Evolutionary conservation across 768 basidiomycete genomes (phyloP), one percentile per base, ranked within the genome.

Genomic region (Lyophyllum shimeji): DNA sequence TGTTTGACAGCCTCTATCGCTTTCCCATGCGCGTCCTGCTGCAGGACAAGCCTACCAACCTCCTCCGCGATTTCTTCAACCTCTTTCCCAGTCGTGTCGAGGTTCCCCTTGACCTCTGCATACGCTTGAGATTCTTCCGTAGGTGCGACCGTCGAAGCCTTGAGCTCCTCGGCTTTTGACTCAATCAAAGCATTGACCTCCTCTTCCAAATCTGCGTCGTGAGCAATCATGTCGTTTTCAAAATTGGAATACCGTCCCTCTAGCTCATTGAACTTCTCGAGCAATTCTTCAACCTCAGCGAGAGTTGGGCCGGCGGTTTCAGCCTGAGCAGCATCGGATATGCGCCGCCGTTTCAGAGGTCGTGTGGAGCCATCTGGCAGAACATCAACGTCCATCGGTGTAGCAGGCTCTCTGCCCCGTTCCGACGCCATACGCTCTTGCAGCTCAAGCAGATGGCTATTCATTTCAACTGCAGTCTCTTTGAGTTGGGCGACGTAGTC

Each of bases 301-400:
- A 40, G 42, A 18, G 49, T 52, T 13, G 58, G 55, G 13, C 48
- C 42, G 7, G 46, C 40, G 23, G 49, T 27, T 24, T 53, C 42
- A 2, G 46, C 9, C 9, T 47, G 40, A 1, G 25, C 59, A 24
- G 43, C 25, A 15, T 62, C 56, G 9, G 62, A 63, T 13, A 63
- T n/a, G 40, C 71, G 71, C 7, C 71, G 68, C 9, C 70, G 67
- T 47, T 73, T 72, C 33, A 63, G 53, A 6, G 69, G 69, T 12
- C 67, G 59, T 5, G 50, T 54, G 6, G 56, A 45, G n/a, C 44
- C 51, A 23, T 34, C 58, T 29, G 46, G 24, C 7, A 49, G 55
- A 8, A 52, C 23, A 33, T 67, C 66, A 25, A 59, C 50, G 18
- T 63, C 56, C 46, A 53, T 60, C 24, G 56, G 20, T 9, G 56